phyloP scores from a whole-genome alignment of 371 early-diverging fungal genomes.

The Lichtheimia ramosa region DNA sequence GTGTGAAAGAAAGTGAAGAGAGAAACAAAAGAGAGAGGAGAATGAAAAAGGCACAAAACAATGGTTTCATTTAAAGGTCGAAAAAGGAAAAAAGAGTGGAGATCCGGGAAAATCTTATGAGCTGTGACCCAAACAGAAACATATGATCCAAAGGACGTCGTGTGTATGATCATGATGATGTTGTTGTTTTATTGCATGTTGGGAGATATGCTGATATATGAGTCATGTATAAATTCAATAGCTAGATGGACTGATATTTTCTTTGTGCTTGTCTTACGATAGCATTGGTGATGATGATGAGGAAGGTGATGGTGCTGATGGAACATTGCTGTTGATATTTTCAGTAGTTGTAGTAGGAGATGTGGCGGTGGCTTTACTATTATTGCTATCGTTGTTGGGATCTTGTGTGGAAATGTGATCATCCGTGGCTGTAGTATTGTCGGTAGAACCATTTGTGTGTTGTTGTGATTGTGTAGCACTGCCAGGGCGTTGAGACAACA shows the following conservation, averaged over 20 bases:
- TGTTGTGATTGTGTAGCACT: neutral
- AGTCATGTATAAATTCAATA: neutral
- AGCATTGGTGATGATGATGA: neutral
- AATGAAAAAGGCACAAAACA: neutral
- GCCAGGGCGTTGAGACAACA: slow-evolving; percentile 22
- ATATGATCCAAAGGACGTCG: neutral
- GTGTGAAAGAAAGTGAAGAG: neutral
- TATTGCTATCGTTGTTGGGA: too few relatives aligned
- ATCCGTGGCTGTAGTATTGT: neutral
- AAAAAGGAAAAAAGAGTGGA: neutral
- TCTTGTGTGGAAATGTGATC: neutral
- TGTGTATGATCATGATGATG: neutral
- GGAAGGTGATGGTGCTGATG: neutral
- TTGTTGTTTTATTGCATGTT: slow-evolving; percentile 2
- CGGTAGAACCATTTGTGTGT: neutral
- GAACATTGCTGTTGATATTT: neutral
- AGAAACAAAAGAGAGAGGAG: neutral
- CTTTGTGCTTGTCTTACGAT: neutral
- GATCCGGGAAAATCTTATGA: too few relatives aligned
- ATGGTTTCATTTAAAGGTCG: neutral
- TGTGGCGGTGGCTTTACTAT: neutral
- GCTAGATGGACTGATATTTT: neutral
- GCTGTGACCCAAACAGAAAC: too few relatives aligned
- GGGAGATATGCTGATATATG: slow-evolving; percentile 1
- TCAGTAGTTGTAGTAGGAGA: neutral